These are phyloP conservation scores for Diaporthe helianthi DNA, from an alignment of 2,329 filamentous ascomycete genomes.

Conservation along the genomic window DNA sequence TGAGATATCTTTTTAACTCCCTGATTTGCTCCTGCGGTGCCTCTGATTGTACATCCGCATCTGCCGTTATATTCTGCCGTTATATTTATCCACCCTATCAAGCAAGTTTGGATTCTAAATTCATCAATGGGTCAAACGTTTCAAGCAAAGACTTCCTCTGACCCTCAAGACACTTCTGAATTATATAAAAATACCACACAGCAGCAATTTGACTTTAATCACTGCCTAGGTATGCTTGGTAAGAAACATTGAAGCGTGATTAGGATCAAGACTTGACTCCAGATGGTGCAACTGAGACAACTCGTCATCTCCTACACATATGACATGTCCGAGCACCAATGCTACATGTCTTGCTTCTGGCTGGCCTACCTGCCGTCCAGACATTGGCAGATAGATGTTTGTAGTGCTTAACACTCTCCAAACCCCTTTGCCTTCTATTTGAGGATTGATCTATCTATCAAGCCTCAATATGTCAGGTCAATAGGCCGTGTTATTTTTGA, in stretches of 20 bases:
- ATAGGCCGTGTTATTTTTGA: neutral
- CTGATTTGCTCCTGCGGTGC: neutral
- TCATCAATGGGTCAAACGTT: neutral
- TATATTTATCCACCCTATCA: neutral
- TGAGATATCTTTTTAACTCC: neutral
- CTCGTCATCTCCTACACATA: too few species aligned
- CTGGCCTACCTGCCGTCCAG: too few species aligned
- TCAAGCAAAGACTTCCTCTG: neutral
- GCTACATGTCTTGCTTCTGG: too few species aligned
- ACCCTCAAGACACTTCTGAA: neutral
- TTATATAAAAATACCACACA: too few species aligned
- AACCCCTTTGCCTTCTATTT: too few species aligned
- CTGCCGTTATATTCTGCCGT: neutral
- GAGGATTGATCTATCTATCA: too few species aligned
- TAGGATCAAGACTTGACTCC: neutral
- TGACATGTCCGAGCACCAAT: neutral
- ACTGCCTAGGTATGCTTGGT: neutral
- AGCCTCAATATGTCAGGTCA: too few species aligned
- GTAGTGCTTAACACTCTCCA: too few species aligned
- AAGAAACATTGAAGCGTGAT: neutral
- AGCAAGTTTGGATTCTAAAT: conserved; percentile 8
- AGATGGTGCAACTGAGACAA: too few species aligned
- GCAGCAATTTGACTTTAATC: neutral
- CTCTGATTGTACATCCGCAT: neutral
- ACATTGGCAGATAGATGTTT: too few species aligned